Evolutionary conservation across 2,329 filamentous ascomycete genomes (phyloP), one percentile per base, ranked within the genome.

Genomic region (Pleomassaria siparia): DNA sequence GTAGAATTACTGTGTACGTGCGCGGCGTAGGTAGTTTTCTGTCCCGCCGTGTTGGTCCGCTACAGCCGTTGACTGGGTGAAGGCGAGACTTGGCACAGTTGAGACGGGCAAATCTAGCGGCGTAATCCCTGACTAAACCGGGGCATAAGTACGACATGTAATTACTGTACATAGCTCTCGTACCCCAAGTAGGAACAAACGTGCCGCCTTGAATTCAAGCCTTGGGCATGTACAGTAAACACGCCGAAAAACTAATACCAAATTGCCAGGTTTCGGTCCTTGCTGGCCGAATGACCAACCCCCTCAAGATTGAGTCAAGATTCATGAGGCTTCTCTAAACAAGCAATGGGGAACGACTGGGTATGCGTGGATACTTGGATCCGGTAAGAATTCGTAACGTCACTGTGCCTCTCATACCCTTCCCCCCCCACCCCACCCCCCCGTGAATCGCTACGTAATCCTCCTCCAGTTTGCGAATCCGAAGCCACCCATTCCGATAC

Each of bases 41-140:
- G 13, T 30, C 20, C 36, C 43, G 16, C 25, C 33, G n/a, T 46
- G 43, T 46, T 46, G 43, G 43, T 30, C 24, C 25, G 36, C 18
- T 13, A 15, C 32, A 35, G 21, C 24, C 36, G 33, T 24, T 40
- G 12, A 46, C 35, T 46, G 43, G n/a, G 43, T 20, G 15, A 40
- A 25, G 8, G 32, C 11, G 16, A 9, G 11, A 25, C 43, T 40
- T 46, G 44, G 44, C 44, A 22, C 4, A 29, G 15, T 21, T 40
- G 21, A 40, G 24, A 40, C 5, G 25, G 13, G 20, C 25, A 40
- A 35, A 24, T 40, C 36, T 15, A 40, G 36, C 36, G 21, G 20
- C 13, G 18, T 12, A 20, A 40, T 15, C 36, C 21, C 36, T 40
- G 36, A 40, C 24, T 10, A 25, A 20, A 6, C 15, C 33, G 9